Conservation (phyloP, 106 monocot species). For the Ottelia alismoides region DNA sequence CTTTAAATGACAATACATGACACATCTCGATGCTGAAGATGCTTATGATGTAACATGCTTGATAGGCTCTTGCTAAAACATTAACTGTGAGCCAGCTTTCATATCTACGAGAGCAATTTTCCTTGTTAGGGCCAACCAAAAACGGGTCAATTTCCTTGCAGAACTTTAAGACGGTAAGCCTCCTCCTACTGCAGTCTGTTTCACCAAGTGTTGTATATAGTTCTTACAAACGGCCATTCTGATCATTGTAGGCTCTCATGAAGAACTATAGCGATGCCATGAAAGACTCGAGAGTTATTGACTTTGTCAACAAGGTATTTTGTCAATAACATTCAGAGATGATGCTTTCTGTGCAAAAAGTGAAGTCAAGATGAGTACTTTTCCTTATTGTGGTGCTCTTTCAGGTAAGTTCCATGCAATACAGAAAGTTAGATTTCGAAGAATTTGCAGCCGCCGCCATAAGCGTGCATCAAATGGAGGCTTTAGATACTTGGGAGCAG, state of each 20-base stretch:
- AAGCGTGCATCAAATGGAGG: conserved; percentile 88
- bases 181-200: not conserved
- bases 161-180: conserved; percentile 62
- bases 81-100: conserved; percentile 51
- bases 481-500: conserved; percentile 70
- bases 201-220: too few relatives aligned
- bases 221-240: too few relatives aligned
- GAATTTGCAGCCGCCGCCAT: conserved; percentile 85
- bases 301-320: conserved; percentile 67
- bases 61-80: conserved; percentile 91
- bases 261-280: conserved; percentile 86
- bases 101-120: conserved; percentile 74
- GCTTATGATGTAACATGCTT: too few relatives aligned
- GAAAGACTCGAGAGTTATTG: conserved; percentile 91
- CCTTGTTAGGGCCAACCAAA: conserved; percentile 77
- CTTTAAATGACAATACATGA: too few relatives aligned
- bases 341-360: not conserved
- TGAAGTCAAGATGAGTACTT: not conserved
- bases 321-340: not conserved
- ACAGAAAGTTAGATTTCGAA: conserved; percentile 87
- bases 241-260: conserved; percentile 52
- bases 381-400: not conserved
- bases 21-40: too few relatives aligned
- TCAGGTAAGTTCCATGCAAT: conserved; percentile 84
- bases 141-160: conserved; percentile 69